A percentile compares a stretch with the other conserved stretches of the same genome.
Evolutionary conservation across 306 rosid genomes (phyloP).

Genomic region (Acmispon strigosus): DNA sequence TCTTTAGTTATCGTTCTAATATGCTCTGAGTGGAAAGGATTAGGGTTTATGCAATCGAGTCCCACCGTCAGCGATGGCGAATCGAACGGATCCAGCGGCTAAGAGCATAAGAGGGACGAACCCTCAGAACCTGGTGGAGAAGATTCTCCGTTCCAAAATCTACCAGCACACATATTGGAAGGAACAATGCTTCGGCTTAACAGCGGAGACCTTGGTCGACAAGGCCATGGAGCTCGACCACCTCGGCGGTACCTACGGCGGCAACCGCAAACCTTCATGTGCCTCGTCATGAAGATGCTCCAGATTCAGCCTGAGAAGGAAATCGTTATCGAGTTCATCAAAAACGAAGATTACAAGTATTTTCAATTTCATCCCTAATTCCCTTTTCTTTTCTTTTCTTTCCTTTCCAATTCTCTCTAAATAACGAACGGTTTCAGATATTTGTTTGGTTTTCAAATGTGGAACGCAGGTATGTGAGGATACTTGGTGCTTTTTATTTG

Average conservation of each 20-base stretch:
- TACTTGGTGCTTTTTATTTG: constrained; percentile 90
- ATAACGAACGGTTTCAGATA: not conserved
- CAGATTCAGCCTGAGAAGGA: constrained; percentile 99
- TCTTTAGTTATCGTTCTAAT: too few relatives aligned
- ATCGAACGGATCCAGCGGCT: constrained; percentile 94
- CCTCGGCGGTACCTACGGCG: constrained; percentile 89
- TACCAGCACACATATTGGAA: constrained; percentile 93
- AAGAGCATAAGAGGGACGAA: constrained; percentile 92
- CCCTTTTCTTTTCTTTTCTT: not conserved
- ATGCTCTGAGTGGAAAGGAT: not conserved
- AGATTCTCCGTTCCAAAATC: constrained; percentile 89
- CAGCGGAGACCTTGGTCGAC: constrained; percentile 94
- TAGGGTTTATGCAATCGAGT: constrained; percentile 18
- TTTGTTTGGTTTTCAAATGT: not conserved
- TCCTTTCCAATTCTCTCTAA: not conserved
- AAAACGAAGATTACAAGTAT: constrained; percentile 92
- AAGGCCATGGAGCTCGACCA: constrained; percentile 98
- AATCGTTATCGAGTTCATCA: constrained; percentile 89
- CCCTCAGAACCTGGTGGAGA: constrained; percentile 94
- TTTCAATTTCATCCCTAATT: not conserved
- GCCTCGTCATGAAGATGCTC: constrained; percentile 96
- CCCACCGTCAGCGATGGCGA: constrained; percentile 53
- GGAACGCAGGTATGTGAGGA: constrained; percentile 60
- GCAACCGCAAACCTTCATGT: constrained; percentile 89
- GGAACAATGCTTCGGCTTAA: constrained; percentile 95